A percentile compares a stretch with the other conserved stretches of the same genome.
These are phyloP conservation scores for Pilasporangium apinafurcum DNA, from an alignment of 352 stramenopile genomes.

Conservation along the genomic window DNA sequence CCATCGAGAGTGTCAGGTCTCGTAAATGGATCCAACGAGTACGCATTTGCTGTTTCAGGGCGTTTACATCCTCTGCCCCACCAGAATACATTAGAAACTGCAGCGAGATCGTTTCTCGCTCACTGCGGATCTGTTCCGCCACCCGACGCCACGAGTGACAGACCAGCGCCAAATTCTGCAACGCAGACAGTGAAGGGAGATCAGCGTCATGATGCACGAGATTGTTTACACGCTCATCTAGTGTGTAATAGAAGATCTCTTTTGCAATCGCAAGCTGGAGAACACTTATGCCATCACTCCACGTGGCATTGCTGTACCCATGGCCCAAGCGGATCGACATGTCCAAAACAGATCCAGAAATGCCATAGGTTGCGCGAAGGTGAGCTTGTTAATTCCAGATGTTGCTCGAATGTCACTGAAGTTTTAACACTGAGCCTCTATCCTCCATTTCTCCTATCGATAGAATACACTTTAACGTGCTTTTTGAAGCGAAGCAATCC, in stretches of 20 bases:
- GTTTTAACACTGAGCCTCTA: too few species aligned
- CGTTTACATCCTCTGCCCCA: not conserved
- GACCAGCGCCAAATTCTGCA: slow-evolving; percentile 1
- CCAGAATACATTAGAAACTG: not conserved
- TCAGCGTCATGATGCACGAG: not conserved
- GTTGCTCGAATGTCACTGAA: too few species aligned
- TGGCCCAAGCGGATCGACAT: too few species aligned
- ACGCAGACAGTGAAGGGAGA: not conserved
- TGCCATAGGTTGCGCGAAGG: too few species aligned
- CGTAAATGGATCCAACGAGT: not conserved
- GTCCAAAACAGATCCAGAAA: too few species aligned
- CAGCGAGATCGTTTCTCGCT: not conserved
- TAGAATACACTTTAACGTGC: too few species aligned
- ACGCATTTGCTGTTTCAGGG: not conserved
- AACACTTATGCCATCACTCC: too few species aligned
- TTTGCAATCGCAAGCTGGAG: not conserved
- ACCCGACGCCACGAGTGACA: not conserved
- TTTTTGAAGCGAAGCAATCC: too few species aligned
- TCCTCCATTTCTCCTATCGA: too few species aligned
- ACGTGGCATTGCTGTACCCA: too few species aligned
- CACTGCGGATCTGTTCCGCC: not conserved
- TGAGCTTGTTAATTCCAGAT: too few species aligned
- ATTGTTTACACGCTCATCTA: not conserved
- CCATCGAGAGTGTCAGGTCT: slow-evolving; percentile 1
- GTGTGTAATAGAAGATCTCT: slow-evolving; percentile 2